Conservation (phyloP, 768 basidiomycete genomes). For the Termitomyces heimii region DNA sequence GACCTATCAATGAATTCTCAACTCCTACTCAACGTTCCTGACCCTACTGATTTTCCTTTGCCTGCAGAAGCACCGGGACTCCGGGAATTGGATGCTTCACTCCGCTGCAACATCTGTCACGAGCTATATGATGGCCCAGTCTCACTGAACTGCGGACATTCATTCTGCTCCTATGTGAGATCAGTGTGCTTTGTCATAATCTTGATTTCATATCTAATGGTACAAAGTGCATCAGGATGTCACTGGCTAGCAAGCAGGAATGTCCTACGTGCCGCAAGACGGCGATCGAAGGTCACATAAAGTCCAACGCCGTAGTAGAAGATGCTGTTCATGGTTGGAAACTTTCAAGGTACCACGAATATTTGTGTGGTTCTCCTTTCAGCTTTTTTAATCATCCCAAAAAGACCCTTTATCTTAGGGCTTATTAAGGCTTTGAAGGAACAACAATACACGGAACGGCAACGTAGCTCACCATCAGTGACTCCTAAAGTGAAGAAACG, state of each 20-base stretch:
- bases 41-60: constrained; percentile 69
- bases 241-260: constrained; percentile 51
- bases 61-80: constrained; percentile 42
- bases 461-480: not conserved
- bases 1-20: constrained; percentile 7
- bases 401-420: constrained; percentile 38
- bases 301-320: constrained; percentile 67
- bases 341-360: constrained; percentile 47
- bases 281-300: constrained; percentile 54
- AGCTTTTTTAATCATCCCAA: not conserved
- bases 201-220: not conserved
- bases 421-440: constrained; percentile 22
- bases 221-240: constrained; percentile 62
- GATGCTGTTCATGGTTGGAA: constrained; percentile 70
- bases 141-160: constrained; percentile 70
- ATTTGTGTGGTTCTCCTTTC: not conserved
- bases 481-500: constrained; percentile 14
- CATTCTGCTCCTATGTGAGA: constrained; percentile 72
- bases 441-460: constrained; percentile 18
- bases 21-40: constrained; percentile 35
- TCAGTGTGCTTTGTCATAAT: not conserved
- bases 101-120: constrained; percentile 73
- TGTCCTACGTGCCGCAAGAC: constrained; percentile 68
- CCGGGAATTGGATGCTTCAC: constrained; percentile 52
- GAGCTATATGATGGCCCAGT: constrained; percentile 73